Conservation (phyloP, 495 filamentous ascomycete genomes). For the Xanthoparmelia taractica region DNA sequence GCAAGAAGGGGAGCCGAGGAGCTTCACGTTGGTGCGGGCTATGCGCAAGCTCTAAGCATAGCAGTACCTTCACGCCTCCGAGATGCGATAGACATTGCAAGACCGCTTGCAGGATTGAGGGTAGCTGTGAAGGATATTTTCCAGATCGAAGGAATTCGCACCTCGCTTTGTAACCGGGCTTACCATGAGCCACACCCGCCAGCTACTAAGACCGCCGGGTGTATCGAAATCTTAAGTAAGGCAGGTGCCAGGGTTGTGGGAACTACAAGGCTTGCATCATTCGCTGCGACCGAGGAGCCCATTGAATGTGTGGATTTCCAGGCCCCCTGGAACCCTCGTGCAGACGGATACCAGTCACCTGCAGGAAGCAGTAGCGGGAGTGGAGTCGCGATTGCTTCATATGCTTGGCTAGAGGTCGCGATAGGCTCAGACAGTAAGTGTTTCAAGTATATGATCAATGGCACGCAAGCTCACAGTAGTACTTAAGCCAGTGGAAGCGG, state of each 20-base stretch:
- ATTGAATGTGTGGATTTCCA: slow-evolving; percentile 31
- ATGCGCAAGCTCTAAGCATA: too few species aligned
- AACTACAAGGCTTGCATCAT: slow-evolving; percentile 3
- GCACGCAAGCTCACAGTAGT: too few species aligned
- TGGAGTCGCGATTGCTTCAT: slow-evolving; percentile 40
- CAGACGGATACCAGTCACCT: slow-evolving; percentile 46
- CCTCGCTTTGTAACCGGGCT: slow-evolving; percentile 7
- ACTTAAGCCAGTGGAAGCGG: slow-evolving; percentile 12
- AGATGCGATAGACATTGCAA: too few species aligned
- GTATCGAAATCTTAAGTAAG: neutral
- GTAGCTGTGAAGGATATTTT: neutral
- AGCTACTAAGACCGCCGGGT: too few species aligned
- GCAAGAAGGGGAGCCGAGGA: too few species aligned
- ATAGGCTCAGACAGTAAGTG: slow-evolving; percentile 36
- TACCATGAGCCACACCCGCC: slow-evolving; percentile 9
- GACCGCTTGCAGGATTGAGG: too few species aligned
- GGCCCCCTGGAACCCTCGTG: slow-evolving; percentile 45
- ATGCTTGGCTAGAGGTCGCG: slow-evolving; percentile 46
- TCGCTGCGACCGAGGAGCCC: slow-evolving; percentile 21
- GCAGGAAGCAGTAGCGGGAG: slow-evolving; percentile 38
- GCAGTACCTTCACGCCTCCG: too few species aligned
- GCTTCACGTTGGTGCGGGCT: too few species aligned
- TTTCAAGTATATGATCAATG: neutral
- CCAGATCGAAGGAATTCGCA: slow-evolving; percentile 3
- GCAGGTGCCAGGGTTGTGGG: slow-evolving; percentile 5